phyloP scores from a whole-genome alignment of 306 rosid species.

The Glycine tomentella region DNA sequence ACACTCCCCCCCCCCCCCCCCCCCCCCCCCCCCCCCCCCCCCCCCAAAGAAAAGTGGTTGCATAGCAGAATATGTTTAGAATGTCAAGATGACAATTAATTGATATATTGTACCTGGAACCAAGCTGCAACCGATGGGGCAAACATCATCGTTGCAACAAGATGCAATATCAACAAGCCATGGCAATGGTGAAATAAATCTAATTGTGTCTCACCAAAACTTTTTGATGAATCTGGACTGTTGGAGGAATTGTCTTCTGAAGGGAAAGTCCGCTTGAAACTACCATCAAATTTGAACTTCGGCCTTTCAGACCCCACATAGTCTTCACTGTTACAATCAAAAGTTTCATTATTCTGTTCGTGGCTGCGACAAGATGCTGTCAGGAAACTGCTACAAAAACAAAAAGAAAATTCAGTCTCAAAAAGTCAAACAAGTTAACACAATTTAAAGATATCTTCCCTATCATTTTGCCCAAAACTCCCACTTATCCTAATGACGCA shows the following conservation, averaged over 20 bases:
- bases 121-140: slow-evolving; percentile 88
- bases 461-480: slow-evolving; percentile 2
- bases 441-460: neutral
- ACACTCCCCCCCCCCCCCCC: neutral
- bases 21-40: neutral
- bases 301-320: slow-evolving; percentile 53
- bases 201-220: slow-evolving; percentile 82
- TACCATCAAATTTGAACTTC: slow-evolving; percentile 61
- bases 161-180: slow-evolving; percentile 86
- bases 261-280: slow-evolving; percentile 58
- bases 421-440: neutral
- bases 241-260: slow-evolving; percentile 60
- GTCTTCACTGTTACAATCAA: slow-evolving; percentile 53
- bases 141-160: slow-evolving; percentile 84
- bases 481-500: neutral
- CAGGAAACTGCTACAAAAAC: slow-evolving; percentile 78
- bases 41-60: slow-evolving; percentile 1
- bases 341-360: slow-evolving; percentile 58
- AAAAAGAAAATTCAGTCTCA: slow-evolving; percentile 54
- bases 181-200: slow-evolving; percentile 90
- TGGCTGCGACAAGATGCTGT: slow-evolving; percentile 81
- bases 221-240: slow-evolving; percentile 75
- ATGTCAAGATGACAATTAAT: slow-evolving; percentile 34
- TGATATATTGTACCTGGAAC: slow-evolving; percentile 73
- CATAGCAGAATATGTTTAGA: slow-evolving; percentile 3